Conservation (phyloP, 805 yeast genomes). For the Vanderwaltozyma verrucispora region DNA sequence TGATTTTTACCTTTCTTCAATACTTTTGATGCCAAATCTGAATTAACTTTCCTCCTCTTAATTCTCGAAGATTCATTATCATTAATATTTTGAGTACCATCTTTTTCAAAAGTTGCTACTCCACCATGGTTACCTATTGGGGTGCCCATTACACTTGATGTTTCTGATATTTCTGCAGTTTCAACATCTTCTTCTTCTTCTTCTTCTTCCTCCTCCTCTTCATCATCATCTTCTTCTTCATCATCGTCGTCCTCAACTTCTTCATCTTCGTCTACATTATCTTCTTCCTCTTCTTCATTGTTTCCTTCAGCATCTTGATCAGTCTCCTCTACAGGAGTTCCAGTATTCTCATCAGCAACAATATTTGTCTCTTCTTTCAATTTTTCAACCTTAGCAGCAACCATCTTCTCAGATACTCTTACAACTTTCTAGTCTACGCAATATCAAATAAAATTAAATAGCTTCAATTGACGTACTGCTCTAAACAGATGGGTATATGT, state of each 20-base stretch:
- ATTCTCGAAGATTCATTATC: too few relatives aligned
- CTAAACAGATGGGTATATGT: too few relatives aligned
- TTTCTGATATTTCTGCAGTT: neutral
- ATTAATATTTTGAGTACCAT: too few relatives aligned
- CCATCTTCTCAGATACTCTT: too few relatives aligned
- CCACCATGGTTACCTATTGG: conserved; percentile 1
- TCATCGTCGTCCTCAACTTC: conserved; percentile 1
- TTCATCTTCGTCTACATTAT: conserved; percentile 3
- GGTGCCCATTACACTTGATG: neutral
- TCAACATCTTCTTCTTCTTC: conserved; percentile 5
- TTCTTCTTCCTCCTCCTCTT: conserved; percentile 5
- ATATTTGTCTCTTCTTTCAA: conserved; percentile 5
- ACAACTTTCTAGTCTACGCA: too few relatives aligned
- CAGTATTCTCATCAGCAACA: conserved; percentile 16
- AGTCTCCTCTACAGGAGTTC: neutral
- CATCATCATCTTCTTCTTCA: too few relatives aligned
- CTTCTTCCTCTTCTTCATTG: conserved; percentile 1
- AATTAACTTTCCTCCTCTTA: too few relatives aligned
- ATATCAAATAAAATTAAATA: too few relatives aligned
- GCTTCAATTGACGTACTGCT: too few relatives aligned
- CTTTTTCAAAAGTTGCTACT: too few relatives aligned
- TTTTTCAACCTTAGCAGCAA: too few relatives aligned
- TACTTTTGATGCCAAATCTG: neutral
- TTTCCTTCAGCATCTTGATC: conserved; percentile 2
- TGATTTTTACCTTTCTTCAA: neutral